phyloP scores from a whole-genome alignment of 2,329 filamentous ascomycete genomes.

The Scorias spongiosa region DNA sequence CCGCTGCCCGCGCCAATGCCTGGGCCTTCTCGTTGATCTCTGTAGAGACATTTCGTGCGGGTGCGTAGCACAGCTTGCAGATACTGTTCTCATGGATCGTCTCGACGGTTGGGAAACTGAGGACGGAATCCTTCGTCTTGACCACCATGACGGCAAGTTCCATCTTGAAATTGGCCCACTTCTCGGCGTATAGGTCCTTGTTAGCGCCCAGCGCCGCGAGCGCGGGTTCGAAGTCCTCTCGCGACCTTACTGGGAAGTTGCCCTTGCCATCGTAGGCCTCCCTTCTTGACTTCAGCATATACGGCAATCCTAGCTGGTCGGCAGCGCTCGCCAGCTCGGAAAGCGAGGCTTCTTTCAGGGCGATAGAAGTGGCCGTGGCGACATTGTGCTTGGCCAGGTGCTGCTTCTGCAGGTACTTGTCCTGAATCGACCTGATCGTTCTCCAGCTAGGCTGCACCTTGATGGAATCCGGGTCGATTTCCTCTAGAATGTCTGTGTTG shows the following conservation, averaged over 20 bases:
- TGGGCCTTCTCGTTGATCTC: conserved; percentile 51
- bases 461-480: conserved; percentile 53
- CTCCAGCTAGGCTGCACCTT: conserved; percentile 64
- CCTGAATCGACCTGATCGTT: conserved; percentile 78
- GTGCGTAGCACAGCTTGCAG: conserved; percentile 82
- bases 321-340: conserved; percentile 50
- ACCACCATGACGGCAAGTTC: conserved; percentile 93
- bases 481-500: conserved; percentile 75
- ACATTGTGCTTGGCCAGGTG: conserved; percentile 55
- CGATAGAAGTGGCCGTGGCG: conserved; percentile 55
- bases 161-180: conserved; percentile 70
- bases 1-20: conserved; percentile 61
- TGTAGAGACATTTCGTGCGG: conserved; percentile 54
- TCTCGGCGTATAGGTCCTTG: conserved; percentile 71
- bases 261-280: conserved; percentile 86
- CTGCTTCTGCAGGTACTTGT: conserved; percentile 84
- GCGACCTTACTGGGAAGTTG: conserved; percentile 49
- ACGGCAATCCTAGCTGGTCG: conserved; percentile 50
- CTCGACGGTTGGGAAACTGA: conserved; percentile 81
- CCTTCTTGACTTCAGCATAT: conserved; percentile 84
- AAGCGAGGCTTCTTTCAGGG: conserved; percentile 44
- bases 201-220: conserved; percentile 45
- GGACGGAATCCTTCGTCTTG: conserved; percentile 59
- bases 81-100: conserved; percentile 92
- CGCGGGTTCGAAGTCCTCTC: conserved; percentile 48